Percentiles rank a stretch among this genome's conserved stretches.
Conservation (phyloP, 2,329 filamentous ascomycete genomes). For the Penicillium rolfsii region DNA sequence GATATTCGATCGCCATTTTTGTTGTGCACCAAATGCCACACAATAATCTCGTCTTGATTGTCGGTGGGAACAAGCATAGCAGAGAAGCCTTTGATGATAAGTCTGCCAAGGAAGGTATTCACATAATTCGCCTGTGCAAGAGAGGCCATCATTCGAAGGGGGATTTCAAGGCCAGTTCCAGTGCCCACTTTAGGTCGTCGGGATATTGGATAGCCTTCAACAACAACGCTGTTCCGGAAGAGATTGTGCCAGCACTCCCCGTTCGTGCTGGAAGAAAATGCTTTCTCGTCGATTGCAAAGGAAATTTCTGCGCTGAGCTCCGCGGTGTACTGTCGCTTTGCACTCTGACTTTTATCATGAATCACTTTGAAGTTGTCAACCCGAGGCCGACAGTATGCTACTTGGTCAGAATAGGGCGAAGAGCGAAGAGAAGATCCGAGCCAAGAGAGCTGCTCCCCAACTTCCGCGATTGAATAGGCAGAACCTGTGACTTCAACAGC, state of each 20-base stretch:
- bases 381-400: conserved; percentile 21
- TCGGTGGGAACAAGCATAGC: conserved; percentile 37
- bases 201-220: conserved; percentile 35
- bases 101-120: conserved; percentile 30
- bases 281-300: background rate
- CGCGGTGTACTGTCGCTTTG: background rate
- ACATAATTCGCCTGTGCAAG: conserved; percentile 14
- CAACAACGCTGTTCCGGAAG: conserved; percentile 36
- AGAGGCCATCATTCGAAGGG: background rate
- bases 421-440: conserved; percentile 37
- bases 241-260: conserved; percentile 39
- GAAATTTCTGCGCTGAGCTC: background rate
- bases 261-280: conserved; percentile 1
- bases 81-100: conserved; percentile 43
- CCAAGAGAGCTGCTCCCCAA: conserved; percentile 44
- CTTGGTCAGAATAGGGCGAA: conserved; percentile 22
- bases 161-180: conserved; percentile 38
- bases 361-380: background rate
- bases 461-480: conserved; percentile 33
- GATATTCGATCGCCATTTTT: conserved; percentile 31
- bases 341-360: background rate
- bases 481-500: background rate
- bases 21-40: conserved; percentile 38
- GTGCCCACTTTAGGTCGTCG: conserved; percentile 16
- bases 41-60: conserved; percentile 19